Base-by-base conservation (phyloP, 352 stramenopile genomes). In the Pythium vanterpoolii region DNA sequence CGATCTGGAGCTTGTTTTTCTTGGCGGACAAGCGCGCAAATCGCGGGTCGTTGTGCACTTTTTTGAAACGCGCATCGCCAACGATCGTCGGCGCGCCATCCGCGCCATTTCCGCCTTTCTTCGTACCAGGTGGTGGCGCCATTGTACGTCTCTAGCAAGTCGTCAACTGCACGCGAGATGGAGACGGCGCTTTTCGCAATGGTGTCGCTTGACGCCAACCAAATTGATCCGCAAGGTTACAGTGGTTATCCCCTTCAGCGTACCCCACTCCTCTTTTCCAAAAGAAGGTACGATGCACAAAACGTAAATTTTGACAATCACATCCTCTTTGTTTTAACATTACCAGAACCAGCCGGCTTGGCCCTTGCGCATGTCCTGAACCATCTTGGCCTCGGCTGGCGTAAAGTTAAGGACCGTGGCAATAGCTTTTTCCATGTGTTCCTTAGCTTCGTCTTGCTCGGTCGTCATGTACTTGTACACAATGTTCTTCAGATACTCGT, bases 401-500 rank as follows among this genome's bases (percentile, higher is more conserved):
- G 86, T 79, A 57, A 95, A 95, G 60, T 95, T 90, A 27, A 95
- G 76, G 57, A 95, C 82, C 7, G 86, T 95, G 24, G 83, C 80
- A 43, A 95, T 95, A 16, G 86, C 86, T 55, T 90, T 93, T 70
- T 95, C 86, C 83, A 95, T 95, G 72, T 92, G 86, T 60, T 91
- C 83, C 42, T 91, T 90, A 2, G 80, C 81, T 62, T 94, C 85
- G 40, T 82, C 75, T 62, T 90, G 83, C 45, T 90, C 83, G n/a
- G 81, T 87, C 43, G 74, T 87, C 86, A 95, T 93, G 78, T 95
- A 95, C 72, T 93, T 93, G 75, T 89, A 90, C 68, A 95, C 82
- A 58, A 95, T 95, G 64, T 95, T 95, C 71, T 93, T 93, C 62
- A 95, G 62, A 69, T 95, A 95, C 70, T 95, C 86, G 69, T 92